Conservation (phyloP, 2,329 filamentous ascomycete species). For the Trematosphaeria pertusa region DNA sequence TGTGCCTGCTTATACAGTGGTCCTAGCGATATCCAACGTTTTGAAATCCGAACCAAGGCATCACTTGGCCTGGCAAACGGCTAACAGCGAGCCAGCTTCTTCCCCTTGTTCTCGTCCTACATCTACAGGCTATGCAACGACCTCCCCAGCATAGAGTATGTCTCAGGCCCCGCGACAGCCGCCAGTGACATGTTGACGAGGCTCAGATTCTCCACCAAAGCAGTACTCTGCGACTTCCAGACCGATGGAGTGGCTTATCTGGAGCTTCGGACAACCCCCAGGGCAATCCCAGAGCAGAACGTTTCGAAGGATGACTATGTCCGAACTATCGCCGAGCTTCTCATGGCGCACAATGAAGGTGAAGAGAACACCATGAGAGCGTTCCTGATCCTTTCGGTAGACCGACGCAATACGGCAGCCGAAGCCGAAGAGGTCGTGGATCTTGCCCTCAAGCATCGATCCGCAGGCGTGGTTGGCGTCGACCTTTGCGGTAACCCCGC, state of each 20-base stretch:
- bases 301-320: constrained; percentile 72
- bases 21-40: not conserved
- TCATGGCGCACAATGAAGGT: constrained; percentile 59
- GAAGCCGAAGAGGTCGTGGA: constrained; percentile 70
- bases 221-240: constrained; percentile 66
- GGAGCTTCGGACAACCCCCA: constrained; percentile 81
- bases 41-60: too few species aligned
- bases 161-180: constrained; percentile 43
- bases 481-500: constrained; percentile 81
- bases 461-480: constrained; percentile 70
- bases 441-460: constrained; percentile 64
- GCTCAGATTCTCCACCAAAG: constrained; percentile 63
- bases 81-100: constrained; percentile 63
- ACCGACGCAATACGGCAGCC: constrained; percentile 66
- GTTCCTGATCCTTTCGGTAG: constrained; percentile 75
- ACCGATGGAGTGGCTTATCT: constrained; percentile 77
- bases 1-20: constrained; percentile 5
- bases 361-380: constrained; percentile 59
- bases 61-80: constrained; percentile 6
- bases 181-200: not conserved
- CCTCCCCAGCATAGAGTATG: constrained; percentile 63
- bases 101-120: constrained; percentile 78
- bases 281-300: constrained; percentile 61
- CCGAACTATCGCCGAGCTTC: constrained; percentile 68
- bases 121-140: constrained; percentile 79